Conservation (phyloP, 805 yeast species). For the Teunomyces aglyptinius region DNA sequence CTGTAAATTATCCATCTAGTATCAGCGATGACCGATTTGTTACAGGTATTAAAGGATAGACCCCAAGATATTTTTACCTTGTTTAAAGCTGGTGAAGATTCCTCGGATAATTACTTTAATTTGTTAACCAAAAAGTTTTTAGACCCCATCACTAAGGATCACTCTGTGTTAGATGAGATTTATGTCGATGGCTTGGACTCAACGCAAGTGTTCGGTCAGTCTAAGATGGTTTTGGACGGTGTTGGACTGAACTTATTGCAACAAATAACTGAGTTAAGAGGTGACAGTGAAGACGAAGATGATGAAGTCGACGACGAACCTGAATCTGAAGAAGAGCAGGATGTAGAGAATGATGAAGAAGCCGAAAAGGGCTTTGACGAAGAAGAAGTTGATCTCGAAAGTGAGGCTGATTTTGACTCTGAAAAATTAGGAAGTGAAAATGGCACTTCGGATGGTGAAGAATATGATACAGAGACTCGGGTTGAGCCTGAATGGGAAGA, state of each 20-base stretch:
- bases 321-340: conserved; percentile 11
- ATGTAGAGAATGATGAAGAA: conserved; percentile 16
- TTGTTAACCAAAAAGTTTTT: conserved; percentile 46
- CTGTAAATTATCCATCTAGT: background rate
- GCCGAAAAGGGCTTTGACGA: conserved; percentile 6
- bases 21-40: conserved; percentile 20
- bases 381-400: conserved; percentile 26
- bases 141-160: conserved; percentile 55
- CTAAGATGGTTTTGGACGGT: conserved; percentile 78
- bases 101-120: conserved; percentile 22
- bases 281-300: conserved; percentile 16
- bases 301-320: conserved; percentile 13
- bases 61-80: conserved; percentile 26
- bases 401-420: conserved; percentile 2
- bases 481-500: conserved; percentile 8
- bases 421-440: conserved; percentile 15
- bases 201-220: conserved; percentile 91
- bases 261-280: conserved; percentile 29
- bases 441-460: conserved; percentile 17
- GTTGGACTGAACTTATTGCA: conserved; percentile 67
- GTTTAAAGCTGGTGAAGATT: conserved; percentile 11
- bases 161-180: conserved; percentile 75
- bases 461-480: conserved; percentile 18
- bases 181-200: conserved; percentile 85
- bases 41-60: conserved; percentile 18